Base-by-base conservation (phyloP, 2,329 filamentous ascomycete species). In the Elsinoe ampelina region DNA sequence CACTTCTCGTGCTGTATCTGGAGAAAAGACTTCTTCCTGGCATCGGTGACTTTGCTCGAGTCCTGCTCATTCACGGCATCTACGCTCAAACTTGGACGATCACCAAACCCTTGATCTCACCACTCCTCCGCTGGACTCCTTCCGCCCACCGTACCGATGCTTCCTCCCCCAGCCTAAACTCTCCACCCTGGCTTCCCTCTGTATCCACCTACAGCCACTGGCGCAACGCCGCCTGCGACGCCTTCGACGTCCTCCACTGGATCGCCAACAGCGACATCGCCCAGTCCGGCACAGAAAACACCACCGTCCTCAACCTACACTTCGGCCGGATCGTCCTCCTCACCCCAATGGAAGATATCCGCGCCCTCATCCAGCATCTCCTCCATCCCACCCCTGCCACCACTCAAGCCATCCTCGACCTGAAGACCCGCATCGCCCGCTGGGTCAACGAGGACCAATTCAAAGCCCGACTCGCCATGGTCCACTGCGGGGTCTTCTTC, bases 211-310 rank as follows among this genome's bases (percentile, higher is more conserved):
- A 74, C 60, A 72, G 73, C 0, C 76, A 75, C 35, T 77, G 75
- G 74, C 67, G 73, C 12, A 77, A 76, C 45, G 70, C 71, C 8
- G 68, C 72, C n/a, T 73, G 74, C 38, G 75, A 77, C 54, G 73
- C 70, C 45, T 61, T 82, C 3, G 80, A 82, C 58, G 73, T 81
- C 1, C 68, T 82, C 2, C 79, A 82, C 62, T 82, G 80, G 80
- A 72, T 74, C n/a, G 80, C 79, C 2, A 80, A 80, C 59, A 75
- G 73, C 41, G 73, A 71, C 0, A 74, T 79, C 26, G 75, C 75
- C 2, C 72, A 73, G 51, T 70, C 72, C 1, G 80, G 78, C 0
- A 68, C 75, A 3, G 79, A 82, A 58, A 77, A 80, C 57, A 72
- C 77, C 3, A 79, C 76, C 1, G 72, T 82, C 0, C 64, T 81